These are phyloP conservation scores for Erythrobasidium hasegawianum DNA, from an alignment of 1,284 basidiomycete species.

Conservation along the genomic window DNA sequence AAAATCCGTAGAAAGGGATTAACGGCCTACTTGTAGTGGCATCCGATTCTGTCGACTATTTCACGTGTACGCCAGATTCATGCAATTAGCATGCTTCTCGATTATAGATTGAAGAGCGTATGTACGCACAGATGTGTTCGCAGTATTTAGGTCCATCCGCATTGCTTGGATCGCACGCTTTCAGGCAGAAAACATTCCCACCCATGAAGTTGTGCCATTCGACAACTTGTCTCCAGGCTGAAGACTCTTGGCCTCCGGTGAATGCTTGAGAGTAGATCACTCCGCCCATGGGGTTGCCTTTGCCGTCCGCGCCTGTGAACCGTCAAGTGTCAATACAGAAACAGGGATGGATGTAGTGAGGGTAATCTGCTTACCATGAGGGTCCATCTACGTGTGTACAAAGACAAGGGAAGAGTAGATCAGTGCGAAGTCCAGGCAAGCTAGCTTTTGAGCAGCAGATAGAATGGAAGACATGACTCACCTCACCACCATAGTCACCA, in stretches of 20 bases:
- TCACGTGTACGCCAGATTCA: neutral
- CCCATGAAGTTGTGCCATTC: conserved; percentile 36
- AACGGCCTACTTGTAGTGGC: conserved; percentile 26
- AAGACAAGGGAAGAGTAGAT: no score
- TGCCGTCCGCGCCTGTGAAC: conserved; percentile 29
- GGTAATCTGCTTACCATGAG: no score
- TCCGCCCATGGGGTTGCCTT: conserved; percentile 48
- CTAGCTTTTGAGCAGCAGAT: no score
- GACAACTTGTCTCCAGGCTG: conserved; percentile 23
- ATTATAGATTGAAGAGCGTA: neutral
- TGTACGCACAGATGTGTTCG: conserved; percentile 40
- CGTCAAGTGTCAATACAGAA: no score
- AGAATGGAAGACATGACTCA: conserved; percentile 42
- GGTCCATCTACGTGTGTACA: no score
- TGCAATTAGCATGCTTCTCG: no score
- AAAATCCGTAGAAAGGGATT: no score
- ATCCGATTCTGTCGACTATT: conserved; percentile 31
- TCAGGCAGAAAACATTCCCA: conserved; percentile 30
- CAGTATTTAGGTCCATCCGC: conserved; percentile 16
- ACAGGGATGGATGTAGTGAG: neutral
- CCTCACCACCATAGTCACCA: conserved; percentile 61
- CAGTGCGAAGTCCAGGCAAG: no score
- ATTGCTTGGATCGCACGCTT: conserved; percentile 30
- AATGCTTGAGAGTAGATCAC: conserved; percentile 42
- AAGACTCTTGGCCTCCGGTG: conserved; percentile 45